Evolutionary conservation across 441 rosid genomes (phyloP), one percentile per base, ranked within the genome.

Genomic region (Erodium moschatum): DNA sequence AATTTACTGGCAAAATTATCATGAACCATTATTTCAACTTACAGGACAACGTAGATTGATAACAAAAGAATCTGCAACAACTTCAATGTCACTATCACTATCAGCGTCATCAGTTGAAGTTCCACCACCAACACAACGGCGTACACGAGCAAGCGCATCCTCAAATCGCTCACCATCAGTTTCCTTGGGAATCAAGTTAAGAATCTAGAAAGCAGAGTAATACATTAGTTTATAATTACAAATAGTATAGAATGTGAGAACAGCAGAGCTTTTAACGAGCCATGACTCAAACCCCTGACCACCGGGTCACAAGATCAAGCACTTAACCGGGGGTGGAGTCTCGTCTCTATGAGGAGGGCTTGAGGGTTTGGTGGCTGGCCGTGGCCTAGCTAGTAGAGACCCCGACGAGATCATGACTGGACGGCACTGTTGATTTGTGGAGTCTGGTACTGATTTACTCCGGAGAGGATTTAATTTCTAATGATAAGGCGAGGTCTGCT

Each of bases 51-150:
- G 95, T 13, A 95, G 89, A 78, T 86, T 89, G 80, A 92, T 87
- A 73, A 75, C 72, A 67, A 95, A 74, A 71, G 81, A 83, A 68
- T 95, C 98, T 63, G 97, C 99, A 77, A 95, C 98, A 75, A 95
- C 98, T 90, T 95, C 98, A 71, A 92, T 70, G 73, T 95, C 99
- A 79, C 98, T 95, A 77, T 95, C 99, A 71, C 99, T 89, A 69
- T 90, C 97, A 18, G 90, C 91, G 82, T 86, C 80, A 68, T 89
- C 96, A 48, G 89, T 80, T 38, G 83, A 79, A 71, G 81, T 77
- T 70, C 96, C 96, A 74, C 98, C 98, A 69, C 97, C 97, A 81
- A 89, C 77, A 70, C 97, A 91, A 58, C 97, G 94, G 33, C 94
- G 79, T 67, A 94, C 92, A 46, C 99, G 98, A 72, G 88, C 84